Percentiles rank a stretch among this genome's conserved stretches.
Evolutionary conservation across 2,329 filamentous ascomycete genomes (phyloP).

Genomic region (Ilyonectria sp.): DNA sequence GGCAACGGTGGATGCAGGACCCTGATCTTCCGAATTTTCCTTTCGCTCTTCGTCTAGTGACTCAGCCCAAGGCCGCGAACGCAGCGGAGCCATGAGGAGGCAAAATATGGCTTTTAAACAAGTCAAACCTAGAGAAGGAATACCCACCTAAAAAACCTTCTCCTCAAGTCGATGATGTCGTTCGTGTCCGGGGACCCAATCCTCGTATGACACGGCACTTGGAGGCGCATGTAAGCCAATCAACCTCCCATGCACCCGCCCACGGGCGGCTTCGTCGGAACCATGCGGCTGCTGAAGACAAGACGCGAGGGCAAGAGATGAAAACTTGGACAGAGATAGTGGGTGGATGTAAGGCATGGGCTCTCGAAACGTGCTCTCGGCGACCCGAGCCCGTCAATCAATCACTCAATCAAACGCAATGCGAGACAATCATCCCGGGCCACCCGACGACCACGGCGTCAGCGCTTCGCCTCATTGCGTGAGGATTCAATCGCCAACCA

Average conservation of each 20-base stretch:
- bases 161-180: conserved; percentile 30
- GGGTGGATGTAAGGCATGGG: conserved; percentile 35
- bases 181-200: conserved; percentile 36
- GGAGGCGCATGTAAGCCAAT: conserved; percentile 39
- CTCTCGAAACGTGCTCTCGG: conserved; percentile 41
- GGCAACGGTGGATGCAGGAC: conserved; percentile 15
- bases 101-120: conserved; percentile 6
- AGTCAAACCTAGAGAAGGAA: conserved; percentile 11
- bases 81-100: neutral
- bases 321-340: conserved; percentile 3
- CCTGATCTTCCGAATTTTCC: conserved; percentile 1
- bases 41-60: neutral
- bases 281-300: conserved; percentile 36
- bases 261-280: conserved; percentile 41
- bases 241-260: conserved; percentile 34
- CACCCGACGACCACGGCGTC: conserved; percentile 16
- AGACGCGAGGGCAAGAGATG: neutral
- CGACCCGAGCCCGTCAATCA: conserved; percentile 22
- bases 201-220: conserved; percentile 44
- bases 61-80: conserved; percentile 7
- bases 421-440: conserved; percentile 14
- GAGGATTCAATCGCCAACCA: neutral
- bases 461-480: conserved; percentile 25
- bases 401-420: conserved; percentile 33
- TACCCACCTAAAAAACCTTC: conserved; percentile 30